Conservation (phyloP, 768 basidiomycete species). For the Rhodosporidiobolus sp. region DNA sequence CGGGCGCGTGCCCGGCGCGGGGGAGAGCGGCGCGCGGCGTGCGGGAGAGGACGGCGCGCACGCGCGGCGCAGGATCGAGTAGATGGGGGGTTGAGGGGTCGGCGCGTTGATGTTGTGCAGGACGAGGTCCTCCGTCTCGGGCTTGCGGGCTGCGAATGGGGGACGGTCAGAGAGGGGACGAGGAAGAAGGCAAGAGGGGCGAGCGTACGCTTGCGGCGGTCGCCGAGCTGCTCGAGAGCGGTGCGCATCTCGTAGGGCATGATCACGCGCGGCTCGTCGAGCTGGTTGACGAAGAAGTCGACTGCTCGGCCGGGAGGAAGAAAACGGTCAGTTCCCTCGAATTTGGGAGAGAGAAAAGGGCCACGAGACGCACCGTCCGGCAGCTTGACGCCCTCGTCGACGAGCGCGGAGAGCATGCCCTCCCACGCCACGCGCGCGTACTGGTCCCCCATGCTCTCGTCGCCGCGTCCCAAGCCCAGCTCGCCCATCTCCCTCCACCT, state of each 20-base stretch:
- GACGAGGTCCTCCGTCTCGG: background rate
- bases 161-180: background rate
- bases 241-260: slow-evolving; percentile 9
- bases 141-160: background rate
- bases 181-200: background rate
- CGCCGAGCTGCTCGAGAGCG: background rate
- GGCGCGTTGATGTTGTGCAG: background rate
- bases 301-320: background rate
- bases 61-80: background rate
- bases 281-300: slow-evolving; percentile 24
- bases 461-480: background rate
- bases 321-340: background rate
- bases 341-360: background rate
- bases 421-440: background rate
- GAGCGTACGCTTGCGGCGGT: background rate
- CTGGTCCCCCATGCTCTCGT: background rate
- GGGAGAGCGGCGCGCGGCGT: background rate
- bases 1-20: background rate
- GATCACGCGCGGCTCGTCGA: slow-evolving; percentile 21
- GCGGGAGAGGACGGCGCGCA: slow-evolving; percentile 9
- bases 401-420: background rate
- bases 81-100: background rate
- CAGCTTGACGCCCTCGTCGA: background rate
- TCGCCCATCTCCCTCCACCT: background rate
- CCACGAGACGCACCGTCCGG: slow-evolving; percentile 11